A percentile compares a stretch with the other conserved stretches of the same genome.
Evolutionary conservation across 345 rosid species (phyloP).

Genomic region (Viola odorata): DNA sequence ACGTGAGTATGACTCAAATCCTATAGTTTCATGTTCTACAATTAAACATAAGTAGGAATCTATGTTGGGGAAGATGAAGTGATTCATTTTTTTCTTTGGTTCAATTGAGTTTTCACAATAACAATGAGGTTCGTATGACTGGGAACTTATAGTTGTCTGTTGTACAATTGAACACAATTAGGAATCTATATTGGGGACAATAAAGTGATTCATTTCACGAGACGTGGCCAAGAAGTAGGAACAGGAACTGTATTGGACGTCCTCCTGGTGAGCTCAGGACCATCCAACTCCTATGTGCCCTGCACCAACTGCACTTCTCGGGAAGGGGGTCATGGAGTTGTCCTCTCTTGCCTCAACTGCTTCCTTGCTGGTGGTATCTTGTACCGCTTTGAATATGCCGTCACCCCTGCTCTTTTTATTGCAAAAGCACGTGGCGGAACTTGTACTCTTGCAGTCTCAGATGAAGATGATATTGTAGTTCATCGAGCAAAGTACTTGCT

Average conservation of each 20-base stretch:
- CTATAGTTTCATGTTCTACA: too few relatives aligned
- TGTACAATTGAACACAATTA: too few relatives aligned
- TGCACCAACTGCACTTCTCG: slow-evolving; percentile 61
- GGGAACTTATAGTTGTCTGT: too few relatives aligned
- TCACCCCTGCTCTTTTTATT: slow-evolving; percentile 63
- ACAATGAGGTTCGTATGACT: too few relatives aligned
- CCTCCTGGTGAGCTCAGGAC: slow-evolving; percentile 67
- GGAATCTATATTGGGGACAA: too few relatives aligned
- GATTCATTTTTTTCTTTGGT: too few relatives aligned
- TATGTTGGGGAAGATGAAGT: too few relatives aligned
- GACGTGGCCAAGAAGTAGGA: slow-evolving; percentile 88
- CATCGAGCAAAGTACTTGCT: slow-evolving; percentile 74
- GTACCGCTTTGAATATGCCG: slow-evolving; percentile 77
- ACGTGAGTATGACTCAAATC: too few relatives aligned
- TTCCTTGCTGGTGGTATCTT: slow-evolving; percentile 79
- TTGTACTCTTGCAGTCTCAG: slow-evolving; percentile 74
- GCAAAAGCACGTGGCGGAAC: slow-evolving; percentile 93
- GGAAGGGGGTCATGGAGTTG: slow-evolving; percentile 57
- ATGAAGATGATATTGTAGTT: slow-evolving; percentile 41
- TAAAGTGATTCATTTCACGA: slow-evolving; percentile 77
- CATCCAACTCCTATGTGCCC: slow-evolving; percentile 40
- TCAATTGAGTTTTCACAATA: too few relatives aligned
- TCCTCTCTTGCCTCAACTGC: slow-evolving; percentile 76
- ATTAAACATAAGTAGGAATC: slow-evolving; percentile 64
- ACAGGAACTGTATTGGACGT: slow-evolving; percentile 77